phyloP scores from a whole-genome alignment of 352 stramenopile genomes.

The Phytophthora pseudosyringae region DNA sequence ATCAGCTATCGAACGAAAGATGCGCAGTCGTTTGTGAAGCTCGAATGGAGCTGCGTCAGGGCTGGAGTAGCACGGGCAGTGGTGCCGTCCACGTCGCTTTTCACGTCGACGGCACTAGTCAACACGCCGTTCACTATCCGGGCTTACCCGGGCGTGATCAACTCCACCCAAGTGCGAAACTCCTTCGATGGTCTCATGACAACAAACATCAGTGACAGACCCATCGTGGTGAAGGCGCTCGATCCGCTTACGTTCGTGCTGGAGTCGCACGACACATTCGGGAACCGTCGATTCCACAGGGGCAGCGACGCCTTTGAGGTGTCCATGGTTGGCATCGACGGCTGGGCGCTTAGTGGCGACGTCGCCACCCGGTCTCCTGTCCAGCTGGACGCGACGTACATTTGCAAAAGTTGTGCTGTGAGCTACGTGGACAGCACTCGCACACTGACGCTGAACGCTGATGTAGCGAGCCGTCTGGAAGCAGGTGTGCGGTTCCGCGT shows the following conservation, averaged over 20 bases:
- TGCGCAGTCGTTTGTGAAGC: constrained; percentile 82
- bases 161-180: constrained; percentile 58
- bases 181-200: constrained; percentile 66
- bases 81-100: constrained; percentile 37
- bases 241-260: constrained; percentile 74
- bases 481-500: constrained; percentile 68
- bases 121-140: constrained; percentile 68
- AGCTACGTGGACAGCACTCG: constrained; percentile 50
- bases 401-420: constrained; percentile 67
- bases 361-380: constrained; percentile 45
- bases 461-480: constrained; percentile 66
- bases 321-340: constrained; percentile 73
- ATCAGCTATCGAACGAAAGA: constrained; percentile 87
- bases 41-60: constrained; percentile 77
- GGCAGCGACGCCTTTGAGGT: constrained; percentile 87
- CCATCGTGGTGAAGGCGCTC: constrained; percentile 48
- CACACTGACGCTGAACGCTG: constrained; percentile 60
- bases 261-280: constrained; percentile 74
- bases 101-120: constrained; percentile 45
- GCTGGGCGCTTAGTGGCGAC: constrained; percentile 90
- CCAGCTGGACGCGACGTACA: constrained; percentile 47
- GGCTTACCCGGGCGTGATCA: constrained; percentile 80
- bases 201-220: constrained; percentile 28
- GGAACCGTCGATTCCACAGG: constrained; percentile 90
- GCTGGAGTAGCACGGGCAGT: constrained; percentile 31